Percentiles rank a stretch among this genome's conserved stretches.
These are phyloP conservation scores for Podospora australis DNA, from an alignment of 495 filamentous ascomycete genomes.

Conservation along the genomic window DNA sequence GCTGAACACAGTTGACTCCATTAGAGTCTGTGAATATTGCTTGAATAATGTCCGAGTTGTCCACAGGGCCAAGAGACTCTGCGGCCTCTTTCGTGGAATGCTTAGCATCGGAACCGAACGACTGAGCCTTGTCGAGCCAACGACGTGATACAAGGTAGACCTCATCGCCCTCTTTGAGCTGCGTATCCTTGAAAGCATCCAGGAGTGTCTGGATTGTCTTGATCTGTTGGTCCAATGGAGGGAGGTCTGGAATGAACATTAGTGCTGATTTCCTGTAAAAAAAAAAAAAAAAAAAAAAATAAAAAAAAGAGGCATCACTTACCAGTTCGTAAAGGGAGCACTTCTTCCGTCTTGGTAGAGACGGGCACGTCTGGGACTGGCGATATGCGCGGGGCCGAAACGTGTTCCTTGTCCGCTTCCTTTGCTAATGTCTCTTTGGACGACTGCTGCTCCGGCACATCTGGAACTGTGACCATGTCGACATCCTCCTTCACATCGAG, in stretches of 20 bases:
- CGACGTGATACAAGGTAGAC: slow-evolving; percentile 70
- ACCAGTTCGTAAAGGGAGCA: background rate
- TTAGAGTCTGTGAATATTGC: slow-evolving; percentile 41
- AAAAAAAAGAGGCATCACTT: slow-evolving; percentile 6
- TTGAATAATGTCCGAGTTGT: slow-evolving; percentile 69
- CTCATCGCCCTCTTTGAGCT: slow-evolving; percentile 59
- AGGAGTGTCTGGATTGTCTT: slow-evolving; percentile 59
- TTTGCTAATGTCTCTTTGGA: no score
- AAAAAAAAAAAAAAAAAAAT: slow-evolving; percentile 5
- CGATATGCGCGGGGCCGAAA: background rate
- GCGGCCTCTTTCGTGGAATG: slow-evolving; percentile 53
- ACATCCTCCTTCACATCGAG: slow-evolving; percentile 39
- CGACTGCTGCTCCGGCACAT: no score
- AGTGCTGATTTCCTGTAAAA: background rate
- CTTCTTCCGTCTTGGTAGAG: background rate
- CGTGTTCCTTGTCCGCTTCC: slow-evolving; percentile 3
- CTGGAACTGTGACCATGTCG: slow-evolving; percentile 42
- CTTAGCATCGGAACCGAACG: slow-evolving; percentile 52
- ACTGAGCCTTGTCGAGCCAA: slow-evolving; percentile 73
- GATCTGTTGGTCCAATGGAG: slow-evolving; percentile 73
- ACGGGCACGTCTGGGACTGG: background rate
- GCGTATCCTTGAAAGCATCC: slow-evolving; percentile 42
- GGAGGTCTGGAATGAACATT: slow-evolving; percentile 26
- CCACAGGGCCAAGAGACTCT: slow-evolving; percentile 72
- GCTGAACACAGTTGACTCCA: slow-evolving; percentile 58